These are phyloP conservation scores for Theileria luwenshuni DNA, from an alignment of 169 alveolate species.

Conservation along the genomic window DNA sequence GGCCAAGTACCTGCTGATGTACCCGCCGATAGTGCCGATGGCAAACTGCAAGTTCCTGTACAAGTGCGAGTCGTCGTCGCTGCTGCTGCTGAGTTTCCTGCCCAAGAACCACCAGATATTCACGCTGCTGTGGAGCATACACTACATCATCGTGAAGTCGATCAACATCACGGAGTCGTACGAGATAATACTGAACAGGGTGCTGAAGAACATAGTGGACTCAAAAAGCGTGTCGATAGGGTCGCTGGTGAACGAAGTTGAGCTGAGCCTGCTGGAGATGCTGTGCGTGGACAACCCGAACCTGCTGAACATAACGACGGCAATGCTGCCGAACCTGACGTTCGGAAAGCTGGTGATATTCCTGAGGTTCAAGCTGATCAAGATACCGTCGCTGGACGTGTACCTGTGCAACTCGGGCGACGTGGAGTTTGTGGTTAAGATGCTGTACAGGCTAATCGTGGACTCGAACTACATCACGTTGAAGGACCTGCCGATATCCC, in stretches of 20 bases:
- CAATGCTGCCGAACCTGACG: slow-evolving; percentile 55
- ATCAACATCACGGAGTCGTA: slow-evolving; percentile 68
- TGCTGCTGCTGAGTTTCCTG: slow-evolving; percentile 71
- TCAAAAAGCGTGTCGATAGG: slow-evolving; percentile 49
- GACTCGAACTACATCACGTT: slow-evolving; percentile 21
- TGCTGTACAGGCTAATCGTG: slow-evolving; percentile 30
- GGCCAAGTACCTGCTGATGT: slow-evolving; percentile 65
- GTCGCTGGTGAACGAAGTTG: slow-evolving; percentile 55
- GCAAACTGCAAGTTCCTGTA: slow-evolving; percentile 67
- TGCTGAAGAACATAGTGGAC: slow-evolving; percentile 67
- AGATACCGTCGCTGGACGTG: slow-evolving; percentile 53
- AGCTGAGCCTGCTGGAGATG: slow-evolving; percentile 60
- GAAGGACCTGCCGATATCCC: slow-evolving; percentile 28
- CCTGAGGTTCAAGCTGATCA: slow-evolving; percentile 50
- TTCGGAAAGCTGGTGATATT: slow-evolving; percentile 45
- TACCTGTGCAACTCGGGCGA: slow-evolving; percentile 51
- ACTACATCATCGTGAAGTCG: slow-evolving; percentile 68
- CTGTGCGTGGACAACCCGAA: slow-evolving; percentile 45
- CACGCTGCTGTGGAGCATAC: slow-evolving; percentile 70
- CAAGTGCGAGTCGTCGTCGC: slow-evolving; percentile 68
- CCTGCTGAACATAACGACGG: slow-evolving; percentile 41
- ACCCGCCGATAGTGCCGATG: slow-evolving; percentile 72
- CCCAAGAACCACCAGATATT: slow-evolving; percentile 72
- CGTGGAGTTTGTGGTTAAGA: slow-evolving; percentile 37
- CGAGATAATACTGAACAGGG: slow-evolving; percentile 70